Conservation (phyloP, 257 asterid species). For the Paulownia fortunei region DNA sequence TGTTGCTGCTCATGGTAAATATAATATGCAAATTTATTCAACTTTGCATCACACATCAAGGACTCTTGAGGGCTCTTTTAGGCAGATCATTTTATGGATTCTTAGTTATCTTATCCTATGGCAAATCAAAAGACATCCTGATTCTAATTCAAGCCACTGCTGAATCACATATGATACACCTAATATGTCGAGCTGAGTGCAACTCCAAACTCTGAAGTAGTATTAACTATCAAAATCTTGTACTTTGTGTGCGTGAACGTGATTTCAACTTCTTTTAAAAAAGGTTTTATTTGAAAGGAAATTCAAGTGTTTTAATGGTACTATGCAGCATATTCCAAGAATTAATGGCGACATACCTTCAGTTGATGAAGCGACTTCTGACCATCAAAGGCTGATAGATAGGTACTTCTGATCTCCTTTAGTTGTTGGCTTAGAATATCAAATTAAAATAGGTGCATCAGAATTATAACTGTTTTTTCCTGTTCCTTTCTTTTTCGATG, state of each 20-base stretch:
- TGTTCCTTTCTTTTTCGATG: conserved; percentile 1
- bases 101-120: neutral
- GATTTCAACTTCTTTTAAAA: conserved; percentile 21
- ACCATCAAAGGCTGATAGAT: conserved; percentile 91
- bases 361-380: conserved; percentile 90
- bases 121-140: conserved; percentile 1
- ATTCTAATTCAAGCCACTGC: conserved; percentile 16
- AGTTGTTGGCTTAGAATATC: conserved; percentile 29
- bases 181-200: neutral
- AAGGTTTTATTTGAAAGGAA: neutral
- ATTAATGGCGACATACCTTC: conserved; percentile 96
- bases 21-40: conserved; percentile 1
- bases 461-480: neutral
- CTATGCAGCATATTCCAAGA: conserved; percentile 87
- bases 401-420: conserved; percentile 59
- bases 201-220: neutral
- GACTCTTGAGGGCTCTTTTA: neutral
- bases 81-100: neutral
- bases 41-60: neutral
- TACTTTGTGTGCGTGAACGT: conserved; percentile 21
- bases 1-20: conserved; percentile 1
- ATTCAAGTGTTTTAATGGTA: conserved; percentile 37
- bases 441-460: neutral
- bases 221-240: neutral
- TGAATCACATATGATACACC: neutral